phyloP scores from a whole-genome alignment of 768 basidiomycete species.

The Pisolithus sp. region DNA sequence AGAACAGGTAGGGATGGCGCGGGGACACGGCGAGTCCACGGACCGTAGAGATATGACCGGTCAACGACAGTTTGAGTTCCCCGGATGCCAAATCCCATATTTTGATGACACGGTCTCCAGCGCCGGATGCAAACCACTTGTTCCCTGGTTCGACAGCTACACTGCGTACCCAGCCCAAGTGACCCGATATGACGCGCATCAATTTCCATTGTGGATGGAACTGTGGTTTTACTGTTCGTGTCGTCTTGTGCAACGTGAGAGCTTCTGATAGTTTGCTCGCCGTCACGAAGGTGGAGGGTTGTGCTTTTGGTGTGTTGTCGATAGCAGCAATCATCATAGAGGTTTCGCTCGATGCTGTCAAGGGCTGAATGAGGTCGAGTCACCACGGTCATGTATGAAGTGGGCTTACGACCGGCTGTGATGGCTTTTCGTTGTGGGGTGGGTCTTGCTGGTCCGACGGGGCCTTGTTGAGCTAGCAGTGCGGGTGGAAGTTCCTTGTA shows the following conservation, averaged over 20 bases:
- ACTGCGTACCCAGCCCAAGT: constrained; percentile 95
- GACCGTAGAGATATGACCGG: constrained; percentile 96
- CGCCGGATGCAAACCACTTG: constrained; percentile 97
- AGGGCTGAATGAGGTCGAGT: constrained; percentile 1
- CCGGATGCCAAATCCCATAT: constrained; percentile 98
- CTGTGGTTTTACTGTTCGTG: constrained; percentile 87
- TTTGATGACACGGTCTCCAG: constrained; percentile 96
- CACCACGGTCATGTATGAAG: not conserved
- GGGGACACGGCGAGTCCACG: constrained; percentile 88
- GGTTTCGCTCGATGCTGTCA: constrained; percentile 36
- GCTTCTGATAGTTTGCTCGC: constrained; percentile 75
- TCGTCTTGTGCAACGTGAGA: constrained; percentile 87
- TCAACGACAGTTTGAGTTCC: constrained; percentile 93
- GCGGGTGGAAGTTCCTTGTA: constrained; percentile 79
- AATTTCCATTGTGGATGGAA: constrained; percentile 98
- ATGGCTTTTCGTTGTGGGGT: constrained; percentile 58
- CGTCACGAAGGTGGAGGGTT: constrained; percentile 66
- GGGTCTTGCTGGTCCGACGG: constrained; percentile 75
- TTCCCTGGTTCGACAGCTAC: constrained; percentile 97
- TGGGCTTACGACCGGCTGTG: constrained; percentile 58
- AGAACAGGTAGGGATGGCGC: constrained; percentile 95
- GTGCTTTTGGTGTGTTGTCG: constrained; percentile 62
- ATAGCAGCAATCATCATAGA: constrained; percentile 67
- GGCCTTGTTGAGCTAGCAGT: constrained; percentile 72
- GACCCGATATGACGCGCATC: constrained; percentile 92